Base-by-base conservation (phyloP, 169 alveolate species). In the Eimeria sp. region DNA sequence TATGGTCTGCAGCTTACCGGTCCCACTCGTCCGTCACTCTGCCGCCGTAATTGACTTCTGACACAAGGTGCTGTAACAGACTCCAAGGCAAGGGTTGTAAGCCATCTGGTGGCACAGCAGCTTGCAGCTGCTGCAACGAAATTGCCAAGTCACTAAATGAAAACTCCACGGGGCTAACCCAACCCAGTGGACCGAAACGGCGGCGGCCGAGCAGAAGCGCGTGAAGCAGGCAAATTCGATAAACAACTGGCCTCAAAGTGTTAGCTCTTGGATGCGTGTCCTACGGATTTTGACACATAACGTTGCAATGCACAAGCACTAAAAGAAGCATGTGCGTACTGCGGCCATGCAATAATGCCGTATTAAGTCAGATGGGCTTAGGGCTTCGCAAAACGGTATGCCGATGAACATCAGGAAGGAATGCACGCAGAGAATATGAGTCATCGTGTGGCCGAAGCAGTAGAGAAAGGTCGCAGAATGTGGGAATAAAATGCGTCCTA, bases 21-120 rank as follows among this genome's bases (percentile, higher is more conserved):
- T 99, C 99, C 96, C 98, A 98, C 93, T 98, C 99, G 95, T 99
- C 99, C 88, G 99, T 99, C 87, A 99, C 99, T 89, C 99, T 98
- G 82, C 99, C 99, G 33, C 99, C 99, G 96, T 99, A 99, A 97
- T 99, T 98, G 43, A 99, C 99, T 95, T 98, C 99, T 77, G 99
- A 98, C 68, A 98, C 99, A 99, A 99, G 99, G 95, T 98, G 99
- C 95, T 98, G 98, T 90, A 99, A 97, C 27, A 99, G 98, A 95
- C 98, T 98, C 99, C 99, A 97, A 85, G 98, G 98, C 20, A 98
- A 97, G 46, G 98, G 98, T 68, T 99, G 99, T 95, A 98, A 98
- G 82, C 98, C 98, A 95, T 98, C 98, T 82, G 98, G 95, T 97
- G 99, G 99, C 97, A 98, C 98, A 76, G 97, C 97, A 89, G 93